Base-by-base conservation (phyloP, 1,284 basidiomycete genomes). In the Leccinum fuscescens region DNA sequence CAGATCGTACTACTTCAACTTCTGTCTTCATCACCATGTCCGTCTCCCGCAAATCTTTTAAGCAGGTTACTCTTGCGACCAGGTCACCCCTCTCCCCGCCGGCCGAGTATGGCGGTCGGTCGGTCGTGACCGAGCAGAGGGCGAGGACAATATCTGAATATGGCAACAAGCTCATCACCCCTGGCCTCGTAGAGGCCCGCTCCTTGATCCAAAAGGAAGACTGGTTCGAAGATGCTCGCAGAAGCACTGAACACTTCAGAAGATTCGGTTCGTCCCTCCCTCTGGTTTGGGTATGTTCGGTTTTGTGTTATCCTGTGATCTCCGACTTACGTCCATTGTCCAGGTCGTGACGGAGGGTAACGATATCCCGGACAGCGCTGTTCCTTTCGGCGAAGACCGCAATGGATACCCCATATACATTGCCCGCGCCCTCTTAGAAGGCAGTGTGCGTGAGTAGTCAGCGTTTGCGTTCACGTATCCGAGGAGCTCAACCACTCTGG, bases 401-500 rank as follows among this genome's bases (percentile, higher is more conserved):
- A 69, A 69, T 44, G 74, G 71, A 6, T 61, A 56, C 2, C 65
- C 70, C n/a, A 9, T 65, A 52, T 72, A 71, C 57, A 61, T 74
- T 17, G 71, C 74, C 37, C 71, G 71, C n/a, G 74, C 72, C 20
- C 68, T 74, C n/a, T 52, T 74, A 42, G 71, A 72, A 31, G 74
- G 71, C 22, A 52, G 56, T 22, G 66, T 72, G 58, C 72, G 71
- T 75, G 39, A 64, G 71, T 63, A 9, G 12, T 31, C 15, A 6
- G 15, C 49, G 3, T 9, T 6, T 46, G 4, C 12, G 37, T 14
- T 22, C 8, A 14, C 3, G 15, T 17, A 9, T 7, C 11, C 15
- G 2, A n/a, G 35, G 31, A 35, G 29, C 57, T 61, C 44, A 50
- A 14, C 15, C 37, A 8, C 6, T 37, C 6, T 56, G 31, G 33